Percentiles rank a stretch among this genome's conserved stretches.
Conservation (phyloP, 495 filamentous ascomycete genomes). For the Penicillium egyptiacum region DNA sequence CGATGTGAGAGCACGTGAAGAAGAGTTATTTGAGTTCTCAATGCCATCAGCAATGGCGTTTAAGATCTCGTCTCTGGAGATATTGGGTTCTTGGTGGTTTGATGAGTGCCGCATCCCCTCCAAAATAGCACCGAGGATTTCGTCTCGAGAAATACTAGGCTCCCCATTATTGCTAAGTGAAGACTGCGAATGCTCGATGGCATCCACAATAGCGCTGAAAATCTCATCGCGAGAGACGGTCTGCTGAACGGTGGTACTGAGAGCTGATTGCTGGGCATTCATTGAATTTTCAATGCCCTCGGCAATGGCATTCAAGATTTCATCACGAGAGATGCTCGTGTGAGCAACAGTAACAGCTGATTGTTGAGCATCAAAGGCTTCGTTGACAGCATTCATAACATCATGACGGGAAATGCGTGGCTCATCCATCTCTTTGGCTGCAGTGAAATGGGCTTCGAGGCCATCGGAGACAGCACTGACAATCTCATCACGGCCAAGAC, state of each 20-base stretch:
- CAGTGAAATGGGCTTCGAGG: slow-evolving; percentile 42
- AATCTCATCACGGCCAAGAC: slow-evolving; percentile 49
- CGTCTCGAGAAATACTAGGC: slow-evolving; percentile 34
- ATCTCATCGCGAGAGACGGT: slow-evolving; percentile 43
- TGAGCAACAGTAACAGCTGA: slow-evolving; percentile 31
- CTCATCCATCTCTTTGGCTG: slow-evolving; percentile 38
- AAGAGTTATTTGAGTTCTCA: not conserved
- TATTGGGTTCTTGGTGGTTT: slow-evolving; percentile 27
- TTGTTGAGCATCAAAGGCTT: slow-evolving; percentile 52
- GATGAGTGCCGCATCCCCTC: slow-evolving; percentile 39
- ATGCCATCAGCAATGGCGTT: slow-evolving; percentile 21
- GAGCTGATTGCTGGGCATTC: slow-evolving; percentile 37
- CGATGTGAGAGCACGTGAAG: slow-evolving; percentile 1
- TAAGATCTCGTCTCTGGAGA: slow-evolving; percentile 47
- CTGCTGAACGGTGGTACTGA: slow-evolving; percentile 16
- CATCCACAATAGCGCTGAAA: slow-evolving; percentile 53
- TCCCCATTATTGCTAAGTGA: slow-evolving; percentile 13
- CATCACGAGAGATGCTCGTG: slow-evolving; percentile 44
- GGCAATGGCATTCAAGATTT: slow-evolving; percentile 49
- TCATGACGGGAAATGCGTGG: slow-evolving; percentile 47
- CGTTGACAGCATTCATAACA: slow-evolving; percentile 56
- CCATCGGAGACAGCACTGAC: slow-evolving; percentile 45
- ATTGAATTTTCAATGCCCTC: slow-evolving; percentile 49
- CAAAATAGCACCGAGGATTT: slow-evolving; percentile 50
- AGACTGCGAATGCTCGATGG: slow-evolving; percentile 32